Evolutionary conservation across 1,139 yeast genomes (phyloP).

Genomic region (Nakaseomyces uthaithaninus): DNA sequence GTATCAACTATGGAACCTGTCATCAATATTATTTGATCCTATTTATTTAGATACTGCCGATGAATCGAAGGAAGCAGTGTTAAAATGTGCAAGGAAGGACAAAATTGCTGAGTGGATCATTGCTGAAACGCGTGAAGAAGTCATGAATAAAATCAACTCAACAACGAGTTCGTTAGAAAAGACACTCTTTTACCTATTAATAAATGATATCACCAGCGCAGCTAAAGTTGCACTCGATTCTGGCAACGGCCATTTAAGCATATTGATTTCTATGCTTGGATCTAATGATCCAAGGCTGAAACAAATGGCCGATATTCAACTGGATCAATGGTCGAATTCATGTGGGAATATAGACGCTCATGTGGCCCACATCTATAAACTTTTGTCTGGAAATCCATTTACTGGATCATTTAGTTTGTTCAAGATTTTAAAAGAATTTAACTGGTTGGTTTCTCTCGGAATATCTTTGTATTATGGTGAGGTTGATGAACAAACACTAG

Average conservation of each 20-base stretch:
- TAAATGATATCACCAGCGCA: slow-evolving; percentile 56
- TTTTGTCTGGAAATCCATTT: slow-evolving; percentile 52
- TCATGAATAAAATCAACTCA: slow-evolving; percentile 32
- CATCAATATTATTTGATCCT: slow-evolving; percentile 52
- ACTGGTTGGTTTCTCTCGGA: slow-evolving; percentile 62
- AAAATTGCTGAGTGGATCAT: slow-evolving; percentile 54
- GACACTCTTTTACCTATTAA: slow-evolving; percentile 46
- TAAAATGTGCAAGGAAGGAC: slow-evolving; percentile 39
- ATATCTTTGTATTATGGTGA: slow-evolving; percentile 55
- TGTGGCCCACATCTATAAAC: slow-evolving; percentile 51
- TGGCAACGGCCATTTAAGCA: slow-evolving; percentile 60
- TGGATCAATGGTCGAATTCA: slow-evolving; percentile 51
- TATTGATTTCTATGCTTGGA: slow-evolving; percentile 60
- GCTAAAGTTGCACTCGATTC: slow-evolving; percentile 49
- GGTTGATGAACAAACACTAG: slow-evolving; percentile 33
- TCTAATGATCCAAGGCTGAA: slow-evolving; percentile 55
- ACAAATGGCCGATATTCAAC: slow-evolving; percentile 49
- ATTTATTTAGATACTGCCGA: slow-evolving; percentile 24
- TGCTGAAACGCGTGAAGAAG: slow-evolving; percentile 40
- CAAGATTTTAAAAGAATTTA: slow-evolving; percentile 40
- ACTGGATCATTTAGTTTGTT: slow-evolving; percentile 21
- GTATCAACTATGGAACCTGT: slow-evolving; percentile 41
- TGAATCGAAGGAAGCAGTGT: slow-evolving; percentile 30
- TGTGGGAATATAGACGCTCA: slow-evolving; percentile 29
- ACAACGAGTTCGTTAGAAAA: slow-evolving; percentile 35